Evolutionary conservation across 1,284 basidiomycete species (phyloP).

Genomic region (Sporisorium scitamineum): DNA sequence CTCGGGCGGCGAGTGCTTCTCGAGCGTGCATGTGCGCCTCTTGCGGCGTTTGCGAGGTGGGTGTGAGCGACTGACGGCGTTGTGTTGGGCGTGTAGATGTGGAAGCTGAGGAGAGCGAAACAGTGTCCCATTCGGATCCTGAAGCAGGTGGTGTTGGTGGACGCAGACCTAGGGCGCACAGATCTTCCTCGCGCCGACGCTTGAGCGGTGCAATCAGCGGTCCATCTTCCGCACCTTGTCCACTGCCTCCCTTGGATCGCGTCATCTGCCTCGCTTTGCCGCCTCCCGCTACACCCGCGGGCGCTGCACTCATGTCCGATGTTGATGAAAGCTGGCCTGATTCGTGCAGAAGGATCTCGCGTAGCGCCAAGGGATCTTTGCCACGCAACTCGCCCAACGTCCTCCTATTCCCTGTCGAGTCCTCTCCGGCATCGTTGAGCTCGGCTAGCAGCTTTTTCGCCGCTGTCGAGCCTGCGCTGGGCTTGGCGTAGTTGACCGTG

Average conservation of each 20-base stretch:
- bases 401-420: constrained; percentile 26
- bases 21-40: constrained; percentile 11
- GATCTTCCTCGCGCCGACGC: constrained; percentile 39
- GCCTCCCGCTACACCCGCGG: constrained; percentile 42
- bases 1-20: constrained; percentile 6
- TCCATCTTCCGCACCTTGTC: constrained; percentile 50
- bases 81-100: constrained; percentile 10
- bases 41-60: constrained; percentile 21
- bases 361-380: constrained; percentile 47
- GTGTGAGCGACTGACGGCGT: constrained; percentile 24
- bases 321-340: constrained; percentile 27
- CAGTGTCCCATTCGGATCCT: constrained; percentile 26
- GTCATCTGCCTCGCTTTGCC: constrained; percentile 52
- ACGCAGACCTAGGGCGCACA: constrained; percentile 24
- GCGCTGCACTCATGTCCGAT: constrained; percentile 29
- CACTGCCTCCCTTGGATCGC: constrained; percentile 15
- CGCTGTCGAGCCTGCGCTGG: constrained; percentile 19
- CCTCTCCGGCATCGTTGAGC: constrained; percentile 34
- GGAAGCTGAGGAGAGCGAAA: constrained; percentile 32
- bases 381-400: constrained; percentile 53
- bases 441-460: constrained; percentile 27
- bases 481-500: constrained; percentile 42
- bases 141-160: constrained; percentile 40
- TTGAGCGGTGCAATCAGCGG: constrained; percentile 50
- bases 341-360: constrained; percentile 45